A percentile compares a stretch with the other conserved stretches of the same genome.
phyloP scores from a whole-genome alignment of 176 grass and related monocot species.

The Cymbopogon citratus region DNA sequence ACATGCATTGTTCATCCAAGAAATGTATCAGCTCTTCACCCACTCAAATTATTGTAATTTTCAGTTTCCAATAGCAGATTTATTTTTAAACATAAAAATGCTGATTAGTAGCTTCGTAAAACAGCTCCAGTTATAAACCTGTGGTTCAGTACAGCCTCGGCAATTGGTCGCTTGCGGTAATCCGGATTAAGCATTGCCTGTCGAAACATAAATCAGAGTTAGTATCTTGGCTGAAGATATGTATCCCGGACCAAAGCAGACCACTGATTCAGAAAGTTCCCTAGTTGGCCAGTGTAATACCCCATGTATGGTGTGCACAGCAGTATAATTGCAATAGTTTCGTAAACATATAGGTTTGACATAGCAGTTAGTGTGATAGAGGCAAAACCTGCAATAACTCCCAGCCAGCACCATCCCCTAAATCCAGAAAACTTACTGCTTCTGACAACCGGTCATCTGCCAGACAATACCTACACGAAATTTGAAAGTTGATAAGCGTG shows the following conservation, averaged over 20 bases:
- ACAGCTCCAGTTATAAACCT: conserved; percentile 72
- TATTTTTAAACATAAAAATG: neutral
- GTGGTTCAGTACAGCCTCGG: conserved; percentile 79
- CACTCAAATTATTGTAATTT: neutral
- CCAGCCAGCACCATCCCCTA: conserved; percentile 79
- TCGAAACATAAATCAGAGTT: conserved; percentile 22
- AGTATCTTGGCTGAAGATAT: neutral
- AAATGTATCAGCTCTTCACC: neutral
- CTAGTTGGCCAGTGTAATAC: neutral
- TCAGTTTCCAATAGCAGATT: neutral
- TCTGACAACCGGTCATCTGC: conserved; percentile 65
- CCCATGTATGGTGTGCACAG: neutral
- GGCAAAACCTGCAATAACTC: conserved; percentile 77
- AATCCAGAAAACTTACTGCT: conserved; percentile 82
- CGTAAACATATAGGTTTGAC: neutral
- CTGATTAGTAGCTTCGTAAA: conserved; percentile 23
- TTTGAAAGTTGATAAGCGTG: conserved; percentile 1
- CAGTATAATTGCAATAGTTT: neutral
- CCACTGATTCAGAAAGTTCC: neutral
- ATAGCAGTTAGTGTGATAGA: neutral
- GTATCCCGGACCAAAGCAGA: neutral
- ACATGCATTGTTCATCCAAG: no score
- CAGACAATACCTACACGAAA: conserved; percentile 61
- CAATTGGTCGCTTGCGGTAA: conserved; percentile 70
- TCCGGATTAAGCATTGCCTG: conserved; percentile 87